Evolutionary conservation across 768 basidiomycete genomes (phyloP).

Genomic region (Gelatoporia subvermispora): DNA sequence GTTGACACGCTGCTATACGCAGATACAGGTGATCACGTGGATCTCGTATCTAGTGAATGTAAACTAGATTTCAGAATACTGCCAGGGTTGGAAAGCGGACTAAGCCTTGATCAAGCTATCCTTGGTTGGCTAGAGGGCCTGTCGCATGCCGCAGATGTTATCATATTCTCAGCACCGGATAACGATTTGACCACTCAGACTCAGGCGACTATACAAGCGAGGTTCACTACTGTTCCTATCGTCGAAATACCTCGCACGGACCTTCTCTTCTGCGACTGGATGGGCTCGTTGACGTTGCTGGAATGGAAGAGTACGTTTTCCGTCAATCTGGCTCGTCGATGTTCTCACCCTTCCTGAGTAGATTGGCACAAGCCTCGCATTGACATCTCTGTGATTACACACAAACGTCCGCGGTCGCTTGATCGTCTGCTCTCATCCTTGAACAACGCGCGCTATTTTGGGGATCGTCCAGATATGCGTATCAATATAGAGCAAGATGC

Average conservation of each 20-base stretch:
- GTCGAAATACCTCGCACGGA: slow-evolving; percentile 46
- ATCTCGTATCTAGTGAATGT: neutral
- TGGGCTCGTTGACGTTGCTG: slow-evolving; percentile 47
- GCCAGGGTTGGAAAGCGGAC: neutral
- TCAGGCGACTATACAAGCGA: neutral
- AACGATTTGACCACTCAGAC: neutral
- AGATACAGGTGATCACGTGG: too few relatives aligned
- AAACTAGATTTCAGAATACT: neutral
- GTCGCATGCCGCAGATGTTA: neutral
- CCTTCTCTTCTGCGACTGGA: slow-evolving; percentile 53
- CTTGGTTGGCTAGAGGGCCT: neutral
- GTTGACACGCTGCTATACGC: slow-evolving; percentile 10
- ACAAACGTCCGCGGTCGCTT: slow-evolving; percentile 69
- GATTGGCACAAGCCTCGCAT: slow-evolving; percentile 73
- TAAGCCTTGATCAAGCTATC: neutral
- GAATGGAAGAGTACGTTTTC: slow-evolving; percentile 54
- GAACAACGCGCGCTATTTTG: slow-evolving; percentile 53
- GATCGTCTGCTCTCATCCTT: slow-evolving; percentile 62
- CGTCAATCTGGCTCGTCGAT: neutral
- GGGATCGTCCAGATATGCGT: slow-evolving; percentile 58
- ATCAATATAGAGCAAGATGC: slow-evolving; percentile 77
- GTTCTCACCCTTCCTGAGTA: slow-evolving; percentile 25
- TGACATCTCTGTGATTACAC: slow-evolving; percentile 72
- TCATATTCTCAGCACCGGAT: neutral
- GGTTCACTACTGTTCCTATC: neutral